phyloP scores from a whole-genome alignment of 2,329 filamentous ascomycete species.

The Neofusicoccum kwambonambiense region DNA sequence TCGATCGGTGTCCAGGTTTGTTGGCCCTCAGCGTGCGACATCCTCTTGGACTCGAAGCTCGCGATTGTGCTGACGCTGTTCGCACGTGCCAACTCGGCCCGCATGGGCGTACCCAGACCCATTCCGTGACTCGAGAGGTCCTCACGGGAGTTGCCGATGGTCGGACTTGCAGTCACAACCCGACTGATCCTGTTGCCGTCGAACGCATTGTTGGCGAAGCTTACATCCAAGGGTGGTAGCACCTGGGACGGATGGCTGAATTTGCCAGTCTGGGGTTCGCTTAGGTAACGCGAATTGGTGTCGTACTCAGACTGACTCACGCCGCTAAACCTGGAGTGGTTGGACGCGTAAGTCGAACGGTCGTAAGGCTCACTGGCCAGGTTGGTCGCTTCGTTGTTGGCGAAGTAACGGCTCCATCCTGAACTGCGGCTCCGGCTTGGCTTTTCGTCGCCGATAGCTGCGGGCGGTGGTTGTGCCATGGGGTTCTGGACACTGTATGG shows the following conservation, averaged over 20 bases:
- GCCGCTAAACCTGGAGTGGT: constrained; percentile 35
- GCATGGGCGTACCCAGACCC: constrained; percentile 29
- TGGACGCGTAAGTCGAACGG: constrained; percentile 38
- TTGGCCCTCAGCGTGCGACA: constrained; percentile 32
- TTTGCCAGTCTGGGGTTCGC: constrained; percentile 41
- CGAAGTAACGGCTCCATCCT: constrained; percentile 78
- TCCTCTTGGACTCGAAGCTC: constrained; percentile 20
- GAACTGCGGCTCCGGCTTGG: constrained; percentile 53
- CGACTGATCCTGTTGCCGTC: constrained; percentile 64
- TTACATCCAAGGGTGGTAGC: constrained; percentile 66
- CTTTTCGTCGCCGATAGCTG: constrained; percentile 22
- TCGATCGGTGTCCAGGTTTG: constrained; percentile 37
- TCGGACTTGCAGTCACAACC: constrained; percentile 69
- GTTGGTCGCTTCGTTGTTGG: constrained; percentile 62
- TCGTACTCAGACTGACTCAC: constrained; percentile 46
- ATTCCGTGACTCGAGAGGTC: constrained; percentile 35
- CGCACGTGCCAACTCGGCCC: constrained; percentile 37
- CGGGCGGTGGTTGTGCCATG: constrained; percentile 24
- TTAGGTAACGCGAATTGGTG: constrained; percentile 58
- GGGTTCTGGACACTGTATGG: constrained; percentile 25
- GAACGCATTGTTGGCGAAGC: constrained; percentile 40
- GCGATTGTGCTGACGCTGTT: constrained; percentile 36
- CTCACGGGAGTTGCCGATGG: constrained; percentile 59
- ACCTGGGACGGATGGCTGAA: constrained; percentile 58
- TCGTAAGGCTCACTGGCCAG: constrained; percentile 61